Evolutionary conservation across 2,329 filamentous ascomycete genomes (phyloP).

Genomic region (Endoconidiophora laricicola): DNA sequence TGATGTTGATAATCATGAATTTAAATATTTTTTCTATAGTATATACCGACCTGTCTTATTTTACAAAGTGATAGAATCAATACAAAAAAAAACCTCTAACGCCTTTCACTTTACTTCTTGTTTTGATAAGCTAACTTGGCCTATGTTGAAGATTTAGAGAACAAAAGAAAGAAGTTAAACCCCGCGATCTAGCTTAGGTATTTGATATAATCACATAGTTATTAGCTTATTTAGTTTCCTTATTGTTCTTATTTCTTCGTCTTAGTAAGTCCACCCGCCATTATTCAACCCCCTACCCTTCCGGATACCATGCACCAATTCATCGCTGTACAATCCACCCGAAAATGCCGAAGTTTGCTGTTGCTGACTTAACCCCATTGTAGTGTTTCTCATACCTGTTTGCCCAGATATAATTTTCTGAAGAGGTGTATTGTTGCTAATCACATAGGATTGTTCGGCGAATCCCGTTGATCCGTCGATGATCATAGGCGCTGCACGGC

Average conservation of each 20-base stretch:
- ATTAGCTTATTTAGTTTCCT: neutral
- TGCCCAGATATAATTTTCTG: neutral
- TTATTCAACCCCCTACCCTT: constrained; percentile 15
- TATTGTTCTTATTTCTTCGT: neutral
- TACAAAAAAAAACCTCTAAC: too few species aligned
- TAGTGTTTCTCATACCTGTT: neutral
- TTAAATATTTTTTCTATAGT: too few species aligned
- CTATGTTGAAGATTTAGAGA: neutral
- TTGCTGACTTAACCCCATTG: constrained; percentile 16
- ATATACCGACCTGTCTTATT: too few species aligned
- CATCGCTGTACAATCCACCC: constrained; percentile 35
- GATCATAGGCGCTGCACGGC: constrained; percentile 19
- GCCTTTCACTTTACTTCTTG: too few species aligned
- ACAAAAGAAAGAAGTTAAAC: neutral
- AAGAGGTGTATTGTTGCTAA: constrained; percentile 10
- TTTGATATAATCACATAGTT: neutral
- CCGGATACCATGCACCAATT: constrained; percentile 20
- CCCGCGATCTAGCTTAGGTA: too few species aligned
- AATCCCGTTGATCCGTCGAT: constrained; percentile 40
- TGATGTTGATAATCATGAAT: too few species aligned
- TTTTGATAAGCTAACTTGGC: too few species aligned
- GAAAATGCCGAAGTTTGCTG: constrained; percentile 1
- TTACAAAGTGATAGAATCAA: too few species aligned
- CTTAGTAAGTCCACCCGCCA: neutral
- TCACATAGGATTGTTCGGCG: constrained; percentile 21